These are phyloP conservation scores for Selenicereus undatus DNA, from an alignment of 148 eudicot species.

Conservation along the genomic window DNA sequence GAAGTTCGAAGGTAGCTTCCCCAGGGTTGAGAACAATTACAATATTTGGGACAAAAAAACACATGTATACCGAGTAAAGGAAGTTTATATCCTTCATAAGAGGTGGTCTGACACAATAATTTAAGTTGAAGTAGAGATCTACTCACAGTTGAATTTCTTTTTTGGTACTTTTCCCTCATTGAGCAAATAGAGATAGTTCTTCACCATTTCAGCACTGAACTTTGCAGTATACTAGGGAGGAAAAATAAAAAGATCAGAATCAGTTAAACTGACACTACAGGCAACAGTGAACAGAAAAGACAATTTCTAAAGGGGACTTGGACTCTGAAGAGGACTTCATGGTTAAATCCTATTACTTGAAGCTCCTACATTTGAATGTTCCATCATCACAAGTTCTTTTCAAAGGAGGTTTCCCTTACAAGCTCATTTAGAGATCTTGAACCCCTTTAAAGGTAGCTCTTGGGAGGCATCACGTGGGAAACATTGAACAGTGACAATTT, in stretches of 20 bases:
- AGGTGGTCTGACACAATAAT: not conserved
- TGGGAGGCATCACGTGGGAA: too few species aligned
- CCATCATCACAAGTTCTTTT: too few species aligned
- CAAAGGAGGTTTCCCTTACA: too few species aligned
- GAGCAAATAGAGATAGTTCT: constrained; percentile 72
- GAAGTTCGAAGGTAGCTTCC: not conserved
- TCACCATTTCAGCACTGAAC: constrained; percentile 88
- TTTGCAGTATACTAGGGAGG: constrained; percentile 76
- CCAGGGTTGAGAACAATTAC: not conserved
- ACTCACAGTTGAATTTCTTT: constrained; percentile 95
- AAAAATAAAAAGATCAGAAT: constrained; percentile 10
- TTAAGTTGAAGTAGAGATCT: not conserved
- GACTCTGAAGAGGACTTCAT: too few species aligned
- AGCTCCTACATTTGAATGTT: too few species aligned
- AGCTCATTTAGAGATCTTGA: too few species aligned
- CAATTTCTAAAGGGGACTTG: not conserved
- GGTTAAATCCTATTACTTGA: too few species aligned
- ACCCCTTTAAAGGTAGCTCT: too few species aligned
- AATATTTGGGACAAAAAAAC: not conserved
- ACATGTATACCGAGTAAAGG: too few species aligned
- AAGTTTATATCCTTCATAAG: too few species aligned
- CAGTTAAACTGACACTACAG: not conserved
- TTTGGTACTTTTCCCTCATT: constrained; percentile 83
- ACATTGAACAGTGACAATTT: too few species aligned
- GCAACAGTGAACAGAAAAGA: not conserved